Conservation (phyloP, 139 green algal genomes). For the Klebsormidium nitens region DNA sequence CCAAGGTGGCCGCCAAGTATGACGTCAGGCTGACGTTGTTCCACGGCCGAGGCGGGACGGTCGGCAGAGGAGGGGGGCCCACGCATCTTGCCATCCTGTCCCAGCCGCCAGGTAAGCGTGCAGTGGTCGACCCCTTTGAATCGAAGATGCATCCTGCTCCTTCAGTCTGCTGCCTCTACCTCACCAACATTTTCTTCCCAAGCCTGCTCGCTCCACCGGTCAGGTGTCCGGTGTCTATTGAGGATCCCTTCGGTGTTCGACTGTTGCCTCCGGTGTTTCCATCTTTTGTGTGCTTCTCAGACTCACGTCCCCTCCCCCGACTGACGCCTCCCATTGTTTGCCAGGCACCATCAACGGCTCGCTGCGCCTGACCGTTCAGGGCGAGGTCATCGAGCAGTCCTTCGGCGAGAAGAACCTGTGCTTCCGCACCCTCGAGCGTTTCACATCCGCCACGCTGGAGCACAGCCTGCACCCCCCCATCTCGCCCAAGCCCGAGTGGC, state of each 20-base stretch:
- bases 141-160: too few relatives aligned
- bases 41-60: conserved; percentile 88
- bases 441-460: conserved; percentile 54
- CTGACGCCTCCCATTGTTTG: too few relatives aligned
- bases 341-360: conserved; percentile 74
- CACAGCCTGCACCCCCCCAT: conserved; percentile 63
- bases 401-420: conserved; percentile 86
- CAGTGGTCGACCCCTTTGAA: too few relatives aligned
- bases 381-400: conserved; percentile 87
- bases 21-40: conserved; percentile 82
- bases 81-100: conserved; percentile 88
- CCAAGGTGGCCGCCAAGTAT: conserved; percentile 37
- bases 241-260: too few relatives aligned
- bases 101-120: conserved; percentile 85
- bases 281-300: too few relatives aligned
- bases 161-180: too few relatives aligned
- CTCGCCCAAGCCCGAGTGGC: conserved; percentile 53
- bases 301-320: too few relatives aligned
- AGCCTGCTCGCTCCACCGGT: too few relatives aligned
- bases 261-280: too few relatives aligned
- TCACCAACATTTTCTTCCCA: too few relatives aligned
- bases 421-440: conserved; percentile 59
- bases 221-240: too few relatives aligned
- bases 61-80: conserved; percentile 90
- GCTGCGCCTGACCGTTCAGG: conserved; percentile 86